phyloP scores from a whole-genome alignment of 495 filamentous ascomycete species.

The Penicillium herquei region DNA sequence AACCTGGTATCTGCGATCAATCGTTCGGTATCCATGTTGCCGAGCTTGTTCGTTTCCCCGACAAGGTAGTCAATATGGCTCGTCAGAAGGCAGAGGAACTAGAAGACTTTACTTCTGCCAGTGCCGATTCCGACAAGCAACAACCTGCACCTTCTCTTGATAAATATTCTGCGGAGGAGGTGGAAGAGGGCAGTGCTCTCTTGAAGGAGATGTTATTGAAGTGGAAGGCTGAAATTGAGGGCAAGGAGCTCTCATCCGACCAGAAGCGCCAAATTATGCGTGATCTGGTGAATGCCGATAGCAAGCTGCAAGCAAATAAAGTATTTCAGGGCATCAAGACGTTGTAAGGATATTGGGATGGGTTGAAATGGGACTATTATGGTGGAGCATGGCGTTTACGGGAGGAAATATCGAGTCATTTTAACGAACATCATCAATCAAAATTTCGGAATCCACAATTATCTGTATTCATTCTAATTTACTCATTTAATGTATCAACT shows the following conservation, averaged over 20 bases:
- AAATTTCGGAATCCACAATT: neutral
- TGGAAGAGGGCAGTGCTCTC: conserved; percentile 84
- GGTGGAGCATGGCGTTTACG: conserved; percentile 17
- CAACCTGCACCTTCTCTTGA: conserved; percentile 39
- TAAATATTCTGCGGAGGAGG: conserved; percentile 75
- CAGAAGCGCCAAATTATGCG: conserved; percentile 78
- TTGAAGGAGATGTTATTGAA: conserved; percentile 80
- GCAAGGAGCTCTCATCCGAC: conserved; percentile 60
- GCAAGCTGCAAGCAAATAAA: conserved; percentile 72
- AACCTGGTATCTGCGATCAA: conserved; percentile 93
- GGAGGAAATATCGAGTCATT: neutral
- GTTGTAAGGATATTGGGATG: conserved; percentile 45
- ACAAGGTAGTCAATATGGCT: conserved; percentile 97
- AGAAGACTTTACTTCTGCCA: conserved; percentile 80
- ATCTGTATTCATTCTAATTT: neutral
- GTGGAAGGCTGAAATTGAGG: conserved; percentile 85
- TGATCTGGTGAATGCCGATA: conserved; percentile 71
- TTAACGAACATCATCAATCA: conserved; percentile 2
- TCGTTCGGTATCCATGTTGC: conserved; percentile 98
- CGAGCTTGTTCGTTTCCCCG: conserved; percentile 95
- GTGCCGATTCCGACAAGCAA: conserved; percentile 54
- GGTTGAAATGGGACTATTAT: neutral
- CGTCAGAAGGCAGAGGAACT: conserved; percentile 97
- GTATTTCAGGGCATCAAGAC: conserved; percentile 88
- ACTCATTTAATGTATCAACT: neutral